Base-by-base conservation (phyloP, 306 rosid species). In the Glycine latifolia region DNA sequence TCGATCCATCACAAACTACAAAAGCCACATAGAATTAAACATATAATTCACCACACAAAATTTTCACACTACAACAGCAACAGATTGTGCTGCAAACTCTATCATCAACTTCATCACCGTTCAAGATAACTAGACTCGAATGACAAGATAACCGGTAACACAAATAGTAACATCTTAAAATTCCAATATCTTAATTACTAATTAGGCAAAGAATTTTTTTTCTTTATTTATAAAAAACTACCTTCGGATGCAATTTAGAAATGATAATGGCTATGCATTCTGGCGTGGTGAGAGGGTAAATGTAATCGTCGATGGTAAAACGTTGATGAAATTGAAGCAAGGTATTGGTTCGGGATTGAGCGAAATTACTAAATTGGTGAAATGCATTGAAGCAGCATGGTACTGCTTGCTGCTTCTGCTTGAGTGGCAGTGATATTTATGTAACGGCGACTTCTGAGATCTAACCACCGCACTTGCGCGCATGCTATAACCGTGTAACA, bases 1-100 rank as follows among this genome's bases (percentile, higher is more conserved):
- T 35, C 97, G 90, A 73, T 95, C 99, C 99, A 96, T 96, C 41
- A 73, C 79, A 84, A 71, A 82, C 82, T 87, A 54, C 35, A 72
- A 70, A 59, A 43, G 14, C 83, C 76, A 37, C 26, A 61, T 14
- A 26, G 31, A 26, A 26, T 26, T 26, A 26, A 26, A 26, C 31
- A 26, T 26, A 66, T 9, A 76, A 11, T 10, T 50, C 20, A 80
- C 47, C 47, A 63, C 69, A 35, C 69, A 63, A 0, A 26, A 33
- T 2, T 13, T 14, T 37, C 48, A 9, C 41, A 26, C 67, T 26
- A 17, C 3, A 43, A 77, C 82, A 61, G 41, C 15, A 77, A 77
- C 47, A 69, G 10, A 61, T 26, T 43, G n/a, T 26, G 69, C 7
- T 41, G 67, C 33, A 69, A 59, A 56, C 46, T 75, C 10, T 1